Base-by-base conservation (phyloP, 1,284 basidiomycete species). In the Puccinia coronata region DNA sequence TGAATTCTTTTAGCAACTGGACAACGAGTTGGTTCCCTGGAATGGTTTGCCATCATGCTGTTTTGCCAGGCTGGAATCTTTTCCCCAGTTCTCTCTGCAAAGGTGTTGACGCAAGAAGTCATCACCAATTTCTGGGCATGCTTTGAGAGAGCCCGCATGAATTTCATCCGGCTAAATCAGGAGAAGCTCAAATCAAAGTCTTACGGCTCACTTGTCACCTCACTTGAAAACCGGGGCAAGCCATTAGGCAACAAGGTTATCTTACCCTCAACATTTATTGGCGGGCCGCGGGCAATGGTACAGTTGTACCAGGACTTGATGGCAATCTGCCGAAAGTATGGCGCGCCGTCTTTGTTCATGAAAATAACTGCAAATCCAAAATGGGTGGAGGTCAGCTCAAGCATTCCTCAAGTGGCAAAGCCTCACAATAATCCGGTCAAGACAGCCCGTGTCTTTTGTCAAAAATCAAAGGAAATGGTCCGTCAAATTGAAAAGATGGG, bases 371-470 rank as follows among this genome's bases (percentile, higher is more conserved):
- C 86, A 83, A 88, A 88, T 82, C 84, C 86, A 0, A 83, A 86
- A 0, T 88, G 88, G 75, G 82, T 83, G 0, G 89, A 90, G 74
- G 88, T 90, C 14, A 55, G 65, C 1, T 47, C 84, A 0, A 87
- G 87, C 49, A 85, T 90, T 0, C 82, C 88, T 0, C 86, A 86
- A n/a, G 86, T 87, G 88, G 89, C 76, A 84, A 83, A 8, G 82
- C 86, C 25, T 82, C 84, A 83, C 86, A 0, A 83, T 85, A 0
- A 88, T 87, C 59, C 83, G 83, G 0, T 89, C 90, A 74, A 88
- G 88, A 90, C 89, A 2, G 84, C 87, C 0, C 72, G 85, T 1
- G 88, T 90, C 0, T 90, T 90, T 82, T 41, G 87, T 36, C 41
- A 86, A 51, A 89, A 89, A 0, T 67, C 89, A 2, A 39, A 20